Percentiles rank a stretch among this genome's conserved stretches.
phyloP scores from a whole-genome alignment of 148 eudicot genomes.

The Persicaria tinctoria region DNA sequence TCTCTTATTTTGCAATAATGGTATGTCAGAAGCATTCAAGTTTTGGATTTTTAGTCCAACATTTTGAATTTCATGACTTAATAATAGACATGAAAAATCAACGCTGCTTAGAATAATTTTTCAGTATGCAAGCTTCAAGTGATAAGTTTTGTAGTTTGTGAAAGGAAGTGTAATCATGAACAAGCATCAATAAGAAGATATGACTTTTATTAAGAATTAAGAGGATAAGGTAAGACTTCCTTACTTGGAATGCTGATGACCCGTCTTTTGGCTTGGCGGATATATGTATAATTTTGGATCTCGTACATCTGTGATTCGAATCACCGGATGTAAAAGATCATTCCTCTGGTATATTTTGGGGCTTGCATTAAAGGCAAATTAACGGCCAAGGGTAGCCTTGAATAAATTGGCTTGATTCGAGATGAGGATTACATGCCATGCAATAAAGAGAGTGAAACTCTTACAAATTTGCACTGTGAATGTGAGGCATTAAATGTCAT shows the following conservation, averaged over 20 bases:
- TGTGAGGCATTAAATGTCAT: neutral
- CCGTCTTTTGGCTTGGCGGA: neutral
- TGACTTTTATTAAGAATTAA: neutral
- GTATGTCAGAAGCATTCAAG: neutral
- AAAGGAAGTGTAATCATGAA: too few relatives aligned
- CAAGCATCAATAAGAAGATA: neutral
- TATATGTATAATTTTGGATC: neutral
- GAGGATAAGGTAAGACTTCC: neutral
- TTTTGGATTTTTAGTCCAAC: neutral
- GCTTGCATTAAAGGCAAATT: neutral
- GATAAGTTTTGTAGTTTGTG: too few relatives aligned
- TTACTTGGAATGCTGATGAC: neutral
- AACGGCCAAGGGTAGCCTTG: neutral
- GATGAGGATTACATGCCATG: neutral
- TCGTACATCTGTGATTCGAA: neutral
- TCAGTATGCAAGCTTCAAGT: too few relatives aligned
- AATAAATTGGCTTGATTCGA: neutral
- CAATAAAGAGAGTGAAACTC: neutral
- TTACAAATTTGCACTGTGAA: neutral
- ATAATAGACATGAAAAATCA: too few relatives aligned
- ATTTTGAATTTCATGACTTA: too few relatives aligned
- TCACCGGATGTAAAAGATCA: neutral
- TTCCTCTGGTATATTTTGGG: neutral
- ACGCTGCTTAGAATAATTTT: too few relatives aligned
- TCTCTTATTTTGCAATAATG: too few relatives aligned